These are phyloP conservation scores for Beauveria bassiana DNA, from an alignment of 2,329 filamentous ascomycete species.

Conservation along the genomic window DNA sequence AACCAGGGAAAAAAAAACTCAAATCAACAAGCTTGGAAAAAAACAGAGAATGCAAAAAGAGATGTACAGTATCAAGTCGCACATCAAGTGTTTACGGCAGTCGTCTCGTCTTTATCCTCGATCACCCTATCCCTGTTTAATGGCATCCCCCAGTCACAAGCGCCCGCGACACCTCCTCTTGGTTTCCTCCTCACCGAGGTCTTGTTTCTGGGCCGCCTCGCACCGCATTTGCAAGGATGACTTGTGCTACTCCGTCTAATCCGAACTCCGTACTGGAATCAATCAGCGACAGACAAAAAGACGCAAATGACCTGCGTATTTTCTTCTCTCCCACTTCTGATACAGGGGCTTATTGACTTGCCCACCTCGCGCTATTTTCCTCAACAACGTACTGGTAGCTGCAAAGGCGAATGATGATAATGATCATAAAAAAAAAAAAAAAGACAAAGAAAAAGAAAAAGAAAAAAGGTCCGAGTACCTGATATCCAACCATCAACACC, in stretches of 20 bases:
- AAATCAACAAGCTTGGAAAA: not conserved
- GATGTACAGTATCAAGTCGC: not conserved
- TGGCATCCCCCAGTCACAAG: not conserved
- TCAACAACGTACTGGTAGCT: too few relatives aligned
- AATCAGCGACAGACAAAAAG: not conserved
- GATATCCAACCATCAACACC: not conserved
- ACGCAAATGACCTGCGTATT: not conserved
- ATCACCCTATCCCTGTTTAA: not conserved
- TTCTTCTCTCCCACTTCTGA: not conserved
- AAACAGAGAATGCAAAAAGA: not conserved
- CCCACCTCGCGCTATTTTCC: too few relatives aligned
- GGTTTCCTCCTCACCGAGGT: not conserved
- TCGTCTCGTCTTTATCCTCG: not conserved
- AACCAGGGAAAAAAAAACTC: not conserved
- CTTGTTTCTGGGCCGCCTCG: not conserved
- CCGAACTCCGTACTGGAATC: not conserved
- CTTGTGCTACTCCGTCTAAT: not conserved
- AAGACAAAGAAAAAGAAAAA: too few relatives aligned
- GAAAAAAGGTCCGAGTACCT: not conserved
- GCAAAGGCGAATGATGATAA: not conserved
- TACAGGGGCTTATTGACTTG: not conserved
- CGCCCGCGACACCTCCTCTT: not conserved
- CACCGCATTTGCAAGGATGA: not conserved
- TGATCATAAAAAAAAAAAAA: not conserved
- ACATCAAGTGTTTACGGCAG: not conserved